Percentiles rank a stretch among this genome's conserved stretches.
These are phyloP conservation scores for Psidium friedrichsthalianum DNA, from an alignment of 345 rosid genomes.

Conservation along the genomic window DNA sequence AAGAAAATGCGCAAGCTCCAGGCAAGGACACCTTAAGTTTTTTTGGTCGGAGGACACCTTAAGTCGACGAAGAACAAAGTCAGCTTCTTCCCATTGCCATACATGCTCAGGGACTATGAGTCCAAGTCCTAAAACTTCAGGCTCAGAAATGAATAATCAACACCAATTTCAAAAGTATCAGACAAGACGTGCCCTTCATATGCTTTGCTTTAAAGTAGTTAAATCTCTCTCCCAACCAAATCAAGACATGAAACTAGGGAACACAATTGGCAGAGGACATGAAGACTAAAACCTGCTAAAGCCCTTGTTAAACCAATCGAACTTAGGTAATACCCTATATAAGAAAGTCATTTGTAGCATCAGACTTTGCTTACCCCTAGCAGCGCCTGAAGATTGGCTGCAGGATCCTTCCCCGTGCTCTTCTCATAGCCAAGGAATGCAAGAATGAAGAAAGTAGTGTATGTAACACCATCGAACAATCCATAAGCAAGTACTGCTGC, in stretches of 20 bases:
- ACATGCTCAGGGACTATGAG: neutral
- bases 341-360: neutral
- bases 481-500: slow-evolving; percentile 30
- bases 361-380: slow-evolving; percentile 12
- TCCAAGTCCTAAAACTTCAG: neutral
- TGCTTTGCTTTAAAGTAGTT: neutral
- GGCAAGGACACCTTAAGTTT: neutral
- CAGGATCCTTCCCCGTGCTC: slow-evolving; percentile 26
- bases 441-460: slow-evolving; percentile 22
- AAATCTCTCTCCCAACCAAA: neutral
- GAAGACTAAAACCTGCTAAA: neutral
- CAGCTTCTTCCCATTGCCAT: neutral
- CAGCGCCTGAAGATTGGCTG: slow-evolving; percentile 29
- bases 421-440: slow-evolving; percentile 33
- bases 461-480: slow-evolving; percentile 28
- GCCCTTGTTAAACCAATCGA: neutral
- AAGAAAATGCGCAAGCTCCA: neutral
- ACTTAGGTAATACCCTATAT: neutral
- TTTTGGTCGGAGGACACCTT: neutral
- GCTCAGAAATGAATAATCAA: neutral
- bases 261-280: neutral
- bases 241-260: neutral
- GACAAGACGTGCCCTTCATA: neutral
- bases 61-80: neutral
- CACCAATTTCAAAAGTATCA: neutral